Evolutionary conservation across 2,329 filamentous ascomycete species (phyloP), one percentile per base, ranked within the genome.

Genomic region (Cytospora piceicola): DNA sequence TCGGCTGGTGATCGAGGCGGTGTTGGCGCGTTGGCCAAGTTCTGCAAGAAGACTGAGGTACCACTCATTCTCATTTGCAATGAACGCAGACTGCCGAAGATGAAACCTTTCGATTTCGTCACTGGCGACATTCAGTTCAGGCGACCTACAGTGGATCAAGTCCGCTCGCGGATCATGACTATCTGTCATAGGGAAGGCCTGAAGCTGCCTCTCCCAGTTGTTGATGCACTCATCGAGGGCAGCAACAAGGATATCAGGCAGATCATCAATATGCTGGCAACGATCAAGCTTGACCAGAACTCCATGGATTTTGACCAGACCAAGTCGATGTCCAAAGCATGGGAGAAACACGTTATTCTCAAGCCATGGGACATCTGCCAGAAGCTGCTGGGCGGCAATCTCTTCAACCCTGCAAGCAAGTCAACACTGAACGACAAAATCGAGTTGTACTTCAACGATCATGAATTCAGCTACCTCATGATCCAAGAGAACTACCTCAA

Each of bases 31-130:
- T 83, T 99, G 64, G 94, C 95, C 64, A 93, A 95, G 66, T 90
- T 97, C 62, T 97, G 94, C 83, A 97, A 92, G 80, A 97, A 96
- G 82, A 95, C 94, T 0, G 89, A 95, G 71, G 88, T 99, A 29
- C 95, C 95, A 0, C 90, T 99, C 75, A 98, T 99, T 71, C 84
- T 99, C 63, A 98, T 99, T 71, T 99, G 95, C 85, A 99, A 99
- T 76, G 95, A 99, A 75, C 90, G 95, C 71, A 89, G 86, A 70
- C 81, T 94, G 68, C 95, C 91, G 34, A 99, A 99, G 83, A 99
- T 99, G 95, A 97, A 94, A 79, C 95, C 95, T 0, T 99, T 99
- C 75, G 94, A 98, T 75, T 87, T 88, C 72, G 90, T 91, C 61
- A 90, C 92, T 2, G 94, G 86, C 73, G 94, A 98, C 70, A 80